These are phyloP conservation scores for Globisporangium camurandrum DNA, from an alignment of 352 stramenopile genomes.

Conservation along the genomic window DNA sequence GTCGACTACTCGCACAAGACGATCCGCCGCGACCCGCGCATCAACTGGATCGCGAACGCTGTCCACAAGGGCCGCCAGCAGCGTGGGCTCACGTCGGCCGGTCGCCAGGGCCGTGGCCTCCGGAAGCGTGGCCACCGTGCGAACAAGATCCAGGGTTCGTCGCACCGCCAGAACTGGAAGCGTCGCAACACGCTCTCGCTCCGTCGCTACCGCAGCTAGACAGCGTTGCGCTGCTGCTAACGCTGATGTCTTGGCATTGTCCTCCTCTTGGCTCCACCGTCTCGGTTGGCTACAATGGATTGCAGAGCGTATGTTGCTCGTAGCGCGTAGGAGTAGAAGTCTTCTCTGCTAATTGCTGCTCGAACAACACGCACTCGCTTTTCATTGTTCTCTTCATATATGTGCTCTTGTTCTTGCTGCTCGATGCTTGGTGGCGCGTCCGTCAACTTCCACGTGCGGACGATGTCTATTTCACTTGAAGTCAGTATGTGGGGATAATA, in stretches of 20 bases:
- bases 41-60: conserved; percentile 99
- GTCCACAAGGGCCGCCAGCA: conserved; percentile 99
- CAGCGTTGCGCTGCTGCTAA: too few relatives aligned
- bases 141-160: conserved; percentile 99
- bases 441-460: too few relatives aligned
- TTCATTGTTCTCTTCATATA: too few relatives aligned
- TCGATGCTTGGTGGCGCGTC: too few relatives aligned
- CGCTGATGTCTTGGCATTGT: conserved; percentile 4
- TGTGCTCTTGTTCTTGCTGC: too few relatives aligned
- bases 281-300: not conserved
- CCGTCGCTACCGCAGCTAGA: conserved; percentile 96
- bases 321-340: too few relatives aligned
- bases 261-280: conserved; percentile 11
- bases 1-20: conserved; percentile 97
- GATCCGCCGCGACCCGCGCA: conserved; percentile 98
- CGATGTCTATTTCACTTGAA: too few relatives aligned
- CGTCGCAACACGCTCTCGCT: conserved; percentile 97
- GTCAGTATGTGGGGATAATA: too few relatives aligned
- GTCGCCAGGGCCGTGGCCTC: conserved; percentile 95
- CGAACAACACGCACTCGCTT: too few relatives aligned
- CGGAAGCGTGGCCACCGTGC: conserved; percentile 97
- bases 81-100: conserved; percentile 97
- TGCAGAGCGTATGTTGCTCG: too few relatives aligned
- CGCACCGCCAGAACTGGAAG: conserved; percentile 96
- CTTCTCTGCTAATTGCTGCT: too few relatives aligned